These are phyloP conservation scores for Agaricus blazei DNA, from an alignment of 768 basidiomycete species.

Conservation along the genomic window DNA sequence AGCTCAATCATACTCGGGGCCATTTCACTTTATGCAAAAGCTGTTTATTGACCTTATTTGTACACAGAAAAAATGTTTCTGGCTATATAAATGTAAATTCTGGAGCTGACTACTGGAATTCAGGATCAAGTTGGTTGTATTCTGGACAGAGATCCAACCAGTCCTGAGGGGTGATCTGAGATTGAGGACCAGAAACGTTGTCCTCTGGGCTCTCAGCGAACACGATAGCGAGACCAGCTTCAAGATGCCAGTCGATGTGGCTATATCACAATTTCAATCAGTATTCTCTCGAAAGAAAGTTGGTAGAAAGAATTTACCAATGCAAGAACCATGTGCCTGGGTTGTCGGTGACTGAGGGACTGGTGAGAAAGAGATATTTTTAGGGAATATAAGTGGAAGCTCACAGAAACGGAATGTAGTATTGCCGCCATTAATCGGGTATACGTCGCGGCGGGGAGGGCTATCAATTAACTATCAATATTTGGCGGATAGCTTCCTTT, in stretches of 20 bases:
- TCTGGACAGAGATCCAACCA: slow-evolving; percentile 26
- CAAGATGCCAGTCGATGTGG: slow-evolving; percentile 34
- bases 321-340: slow-evolving; percentile 49
- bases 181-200: slow-evolving; percentile 15
- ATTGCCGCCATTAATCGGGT: slow-evolving; percentile 12
- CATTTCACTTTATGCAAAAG: not conserved
- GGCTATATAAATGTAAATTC: too few species aligned
- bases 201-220: slow-evolving; percentile 27
- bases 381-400: not conserved
- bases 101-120: not conserved
- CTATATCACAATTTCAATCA: slow-evolving; percentile 10
- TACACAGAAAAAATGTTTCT: not conserved
- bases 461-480: not conserved
- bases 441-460: slow-evolving; percentile 15
- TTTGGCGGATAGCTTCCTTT: too few species aligned
- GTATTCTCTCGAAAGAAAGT: slow-evolving; percentile 16
- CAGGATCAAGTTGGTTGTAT: slow-evolving; percentile 16
- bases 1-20: too few species aligned
- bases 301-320: slow-evolving; percentile 20
- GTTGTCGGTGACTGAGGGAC: slow-evolving; percentile 45
- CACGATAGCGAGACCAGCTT: slow-evolving; percentile 30
- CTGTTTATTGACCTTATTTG: not conserved
- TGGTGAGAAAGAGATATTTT: not conserved
- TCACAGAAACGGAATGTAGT: slow-evolving; percentile 16
- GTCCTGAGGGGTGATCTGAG: slow-evolving; percentile 16